Conservation (phyloP, 2,329 filamentous ascomycete species). For the Colletotrichum echinochloae region DNA sequence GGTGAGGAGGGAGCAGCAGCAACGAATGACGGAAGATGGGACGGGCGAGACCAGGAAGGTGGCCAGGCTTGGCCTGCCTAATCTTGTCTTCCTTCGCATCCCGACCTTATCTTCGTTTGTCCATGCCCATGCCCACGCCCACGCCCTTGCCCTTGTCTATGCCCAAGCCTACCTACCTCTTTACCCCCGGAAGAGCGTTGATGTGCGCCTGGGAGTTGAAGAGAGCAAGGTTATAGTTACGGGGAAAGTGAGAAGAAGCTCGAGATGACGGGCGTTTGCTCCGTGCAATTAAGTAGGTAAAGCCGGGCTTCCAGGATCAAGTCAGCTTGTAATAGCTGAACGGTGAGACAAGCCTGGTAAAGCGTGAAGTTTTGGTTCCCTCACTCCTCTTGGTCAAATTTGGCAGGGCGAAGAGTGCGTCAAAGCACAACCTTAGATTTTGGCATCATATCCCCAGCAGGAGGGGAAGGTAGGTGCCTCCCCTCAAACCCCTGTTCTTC, state of each 20-base stretch:
- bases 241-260: background rate
- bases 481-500: background rate
- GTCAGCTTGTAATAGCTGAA: background rate
- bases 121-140: background rate
- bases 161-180: background rate
- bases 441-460: background rate
- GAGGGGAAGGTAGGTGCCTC: background rate
- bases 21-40: conserved; percentile 27
- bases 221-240: background rate
- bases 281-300: background rate
- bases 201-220: conserved; percentile 11
- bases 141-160: background rate
- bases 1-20: background rate
- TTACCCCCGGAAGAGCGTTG: conserved; percentile 4
- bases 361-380: background rate
- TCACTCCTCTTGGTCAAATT: background rate
- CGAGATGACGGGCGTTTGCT: conserved; percentile 1
- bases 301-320: background rate
- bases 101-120: conserved; percentile 1
- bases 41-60: conserved; percentile 20
- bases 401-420: background rate
- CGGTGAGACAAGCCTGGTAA: background rate
- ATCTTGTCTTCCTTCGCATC: background rate
- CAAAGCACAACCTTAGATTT: conserved; percentile 2
- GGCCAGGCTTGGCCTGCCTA: background rate